Evolutionary conservation across 805 yeast genomes (phyloP).

Genomic region (Myxozyma lipomycoides): DNA sequence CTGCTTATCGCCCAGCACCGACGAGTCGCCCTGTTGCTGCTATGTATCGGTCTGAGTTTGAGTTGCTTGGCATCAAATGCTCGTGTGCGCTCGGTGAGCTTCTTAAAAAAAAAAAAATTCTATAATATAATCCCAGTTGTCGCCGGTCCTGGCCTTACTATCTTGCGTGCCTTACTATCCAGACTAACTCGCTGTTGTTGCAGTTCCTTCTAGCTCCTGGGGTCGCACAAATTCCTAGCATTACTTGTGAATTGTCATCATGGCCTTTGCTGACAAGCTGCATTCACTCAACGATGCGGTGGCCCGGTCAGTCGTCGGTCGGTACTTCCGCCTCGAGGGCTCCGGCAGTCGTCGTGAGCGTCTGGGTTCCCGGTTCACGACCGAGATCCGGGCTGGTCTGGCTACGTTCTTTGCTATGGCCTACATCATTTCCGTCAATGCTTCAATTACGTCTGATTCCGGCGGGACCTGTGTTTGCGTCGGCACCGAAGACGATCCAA

Average conservation of each 20-base stretch:
- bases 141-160: no score
- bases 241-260: not conserved
- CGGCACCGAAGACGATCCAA: constrained; percentile 24
- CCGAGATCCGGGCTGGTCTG: constrained; percentile 30
- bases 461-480: constrained; percentile 30
- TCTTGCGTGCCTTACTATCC: no score
- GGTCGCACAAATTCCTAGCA: no score
- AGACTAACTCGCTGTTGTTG: no score
- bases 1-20: no score
- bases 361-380: constrained; percentile 26
- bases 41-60: no score
- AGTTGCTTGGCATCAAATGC: no score
- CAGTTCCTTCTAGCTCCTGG: no score
- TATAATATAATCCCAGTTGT: no score
- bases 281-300: constrained; percentile 22
- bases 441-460: constrained; percentile 24
- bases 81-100: no score
- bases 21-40: no score
- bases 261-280: constrained; percentile 11
- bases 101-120: no score
- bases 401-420: constrained; percentile 31
- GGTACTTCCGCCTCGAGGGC: constrained; percentile 29
- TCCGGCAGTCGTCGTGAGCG: constrained; percentile 29
- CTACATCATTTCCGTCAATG: constrained; percentile 30
- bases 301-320: constrained; percentile 25